Evolutionary conservation across 2,329 filamentous ascomycete species (phyloP).

Genomic region (Fusarium dimerum): DNA sequence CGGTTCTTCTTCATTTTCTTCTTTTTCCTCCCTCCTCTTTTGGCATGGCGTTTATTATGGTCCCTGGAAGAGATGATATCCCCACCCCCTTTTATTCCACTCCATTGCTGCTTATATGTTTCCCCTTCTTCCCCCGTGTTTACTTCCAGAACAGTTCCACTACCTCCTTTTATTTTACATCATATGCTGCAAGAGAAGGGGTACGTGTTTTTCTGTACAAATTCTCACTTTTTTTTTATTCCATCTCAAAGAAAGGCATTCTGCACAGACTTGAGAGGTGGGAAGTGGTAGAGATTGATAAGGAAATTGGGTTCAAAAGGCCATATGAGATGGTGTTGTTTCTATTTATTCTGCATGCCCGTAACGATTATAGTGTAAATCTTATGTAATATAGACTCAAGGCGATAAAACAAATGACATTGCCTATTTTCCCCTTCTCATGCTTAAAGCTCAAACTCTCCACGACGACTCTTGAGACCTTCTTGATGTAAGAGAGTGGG

Average conservation of each 20-base stretch:
- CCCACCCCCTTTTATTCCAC: conserved; percentile 23
- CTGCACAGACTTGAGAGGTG: not conserved
- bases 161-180: not conserved
- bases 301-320: conserved; percentile 12
- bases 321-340: not conserved
- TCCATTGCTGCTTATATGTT: not conserved
- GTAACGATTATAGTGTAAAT: conserved; percentile 8
- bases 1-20: not conserved
- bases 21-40: conserved; percentile 4
- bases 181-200: conserved; percentile 7
- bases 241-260: conserved; percentile 9
- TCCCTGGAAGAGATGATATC: conserved; percentile 31
- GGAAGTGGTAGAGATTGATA: not conserved
- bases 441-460: not conserved
- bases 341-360: no score
- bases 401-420: not conserved
- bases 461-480: not conserved
- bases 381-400: conserved; percentile 28
- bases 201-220: not conserved
- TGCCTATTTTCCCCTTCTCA: conserved; percentile 7
- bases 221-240: no score
- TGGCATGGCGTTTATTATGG: conserved; percentile 28
- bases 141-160: no score
- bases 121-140: not conserved
- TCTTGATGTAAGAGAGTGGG: not conserved